Base-by-base conservation (phyloP, 176 grass and related monocot species). In the Avena insularis region DNA sequence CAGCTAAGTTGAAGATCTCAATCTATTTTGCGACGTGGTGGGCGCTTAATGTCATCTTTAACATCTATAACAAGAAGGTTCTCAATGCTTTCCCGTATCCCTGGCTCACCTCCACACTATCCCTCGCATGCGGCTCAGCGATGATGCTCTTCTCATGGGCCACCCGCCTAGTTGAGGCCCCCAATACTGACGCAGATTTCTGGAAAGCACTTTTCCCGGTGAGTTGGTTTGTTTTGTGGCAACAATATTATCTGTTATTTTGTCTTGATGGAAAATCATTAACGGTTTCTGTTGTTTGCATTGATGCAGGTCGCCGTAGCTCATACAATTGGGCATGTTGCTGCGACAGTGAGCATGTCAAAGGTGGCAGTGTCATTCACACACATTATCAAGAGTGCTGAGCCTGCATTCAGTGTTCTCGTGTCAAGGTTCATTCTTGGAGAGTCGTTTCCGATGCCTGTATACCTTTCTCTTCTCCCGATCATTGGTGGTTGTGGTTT, bases 1-100 rank as follows among this genome's bases (percentile, higher is more conserved):
- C 89, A 5, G 90, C 86, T 54, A 98, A 67, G 88, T 46, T 98
- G 27, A 95, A 98, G 81, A 95, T 98, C 13, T 94, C 93, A 12
- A 90, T 92, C 68, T 98, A 98, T 80, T 98, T 98, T 4, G 93
- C 91, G 0, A 93, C 91, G n/a, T 98, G 95, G 95, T 98, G 95
- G 95, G 93, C 93, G 11, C 87, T 98, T 36, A 98, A 95, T 79
- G 95, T 98, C n/a, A 94, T 98, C 48, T 98, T 95, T 81, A 98
- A 98, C 87, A 98, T 98, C 43, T 98, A 98, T 21, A 95, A 95
- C 84, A 98, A 98, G 91, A 98, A 95, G 93, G 93, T 98, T 50
- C 77, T 98, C 74, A 98, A 98, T 79, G 93, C 93, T 59, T 98
- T 98, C 79, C 93, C 95, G 0, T 98, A 98, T 63, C 95, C 95